Evolutionary conservation across 2,329 filamentous ascomycete genomes (phyloP).

Genomic region (Mycogone perniciosa): DNA sequence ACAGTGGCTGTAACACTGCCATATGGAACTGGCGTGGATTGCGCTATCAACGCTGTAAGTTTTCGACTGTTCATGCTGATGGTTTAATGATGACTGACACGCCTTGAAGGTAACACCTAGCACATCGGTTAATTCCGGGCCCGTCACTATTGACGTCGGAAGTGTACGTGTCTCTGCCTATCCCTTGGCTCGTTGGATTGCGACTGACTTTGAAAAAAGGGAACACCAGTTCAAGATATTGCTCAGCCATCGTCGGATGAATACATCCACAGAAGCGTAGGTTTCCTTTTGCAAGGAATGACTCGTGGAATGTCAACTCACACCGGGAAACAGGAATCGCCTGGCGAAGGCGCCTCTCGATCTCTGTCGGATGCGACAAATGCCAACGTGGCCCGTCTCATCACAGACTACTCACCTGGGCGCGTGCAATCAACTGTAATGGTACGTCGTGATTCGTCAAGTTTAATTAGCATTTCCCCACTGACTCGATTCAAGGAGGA

Average conservation of each 20-base stretch:
- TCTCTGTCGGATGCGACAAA: too few species aligned
- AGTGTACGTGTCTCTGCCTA: constrained; percentile 13
- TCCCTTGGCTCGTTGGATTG: neutral
- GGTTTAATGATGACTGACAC: constrained; percentile 14
- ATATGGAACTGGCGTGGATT: neutral
- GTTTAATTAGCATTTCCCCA: neutral
- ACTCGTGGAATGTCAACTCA: neutral
- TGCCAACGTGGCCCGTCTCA: too few species aligned
- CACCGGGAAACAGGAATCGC: constrained; percentile 2
- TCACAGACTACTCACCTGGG: neutral
- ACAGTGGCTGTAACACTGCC: neutral
- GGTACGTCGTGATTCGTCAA: neutral
- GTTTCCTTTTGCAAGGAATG: neutral
- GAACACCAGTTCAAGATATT: constrained; percentile 6
- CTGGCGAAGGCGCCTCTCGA: neutral
- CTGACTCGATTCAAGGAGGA: neutral
- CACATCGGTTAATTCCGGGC: constrained; percentile 8
- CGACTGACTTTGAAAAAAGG: constrained; percentile 15
- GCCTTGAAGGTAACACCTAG: constrained; percentile 15
- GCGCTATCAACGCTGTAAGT: constrained; percentile 15
- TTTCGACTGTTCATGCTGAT: neutral
- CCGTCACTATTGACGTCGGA: constrained; percentile 10
- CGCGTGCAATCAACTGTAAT: neutral
- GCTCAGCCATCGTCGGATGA: constrained; percentile 1
- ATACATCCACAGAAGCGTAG: constrained; percentile 4